Evolutionary conservation across 768 basidiomycete species (phyloP).

Genomic region (Mycena olivaceomarginata): DNA sequence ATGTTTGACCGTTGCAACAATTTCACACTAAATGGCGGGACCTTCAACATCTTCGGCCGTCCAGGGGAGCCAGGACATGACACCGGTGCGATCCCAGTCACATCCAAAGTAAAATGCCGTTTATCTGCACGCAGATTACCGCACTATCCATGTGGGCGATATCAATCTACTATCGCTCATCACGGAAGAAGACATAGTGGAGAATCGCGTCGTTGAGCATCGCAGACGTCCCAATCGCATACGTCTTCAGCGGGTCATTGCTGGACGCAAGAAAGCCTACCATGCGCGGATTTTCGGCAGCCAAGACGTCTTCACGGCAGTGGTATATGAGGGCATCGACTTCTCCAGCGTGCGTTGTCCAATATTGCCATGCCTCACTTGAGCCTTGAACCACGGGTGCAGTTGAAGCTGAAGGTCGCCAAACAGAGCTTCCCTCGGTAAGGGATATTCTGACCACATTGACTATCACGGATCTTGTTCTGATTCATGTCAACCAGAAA

Average conservation of each 20-base stretch:
- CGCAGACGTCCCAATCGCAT: not conserved
- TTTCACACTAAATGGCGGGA: too few relatives aligned
- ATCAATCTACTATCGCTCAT: not conserved
- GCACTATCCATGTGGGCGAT: not conserved
- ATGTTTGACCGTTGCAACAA: too few relatives aligned
- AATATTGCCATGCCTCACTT: not conserved
- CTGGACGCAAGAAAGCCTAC: not conserved
- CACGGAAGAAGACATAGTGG: not conserved
- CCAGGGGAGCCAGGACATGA: not conserved
- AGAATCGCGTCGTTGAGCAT: not conserved
- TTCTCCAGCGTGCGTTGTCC: not conserved
- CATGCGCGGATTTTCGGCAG: conserved; percentile 2
- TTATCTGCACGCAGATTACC: not conserved
- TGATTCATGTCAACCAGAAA: not conserved
- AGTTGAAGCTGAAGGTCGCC: not conserved
- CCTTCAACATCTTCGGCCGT: not conserved
- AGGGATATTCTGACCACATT: not conserved
- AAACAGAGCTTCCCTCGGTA: not conserved
- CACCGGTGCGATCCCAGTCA: not conserved
- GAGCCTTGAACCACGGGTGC: not conserved
- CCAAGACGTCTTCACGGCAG: not conserved
- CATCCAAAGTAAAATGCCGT: not conserved
- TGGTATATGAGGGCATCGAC: not conserved
- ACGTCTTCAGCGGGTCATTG: not conserved
- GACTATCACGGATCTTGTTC: too few relatives aligned